Evolutionary conservation across 208 protist genomes (phyloP), one percentile per base, ranked within the genome.

Genomic region (Leishmania mexicana): DNA sequence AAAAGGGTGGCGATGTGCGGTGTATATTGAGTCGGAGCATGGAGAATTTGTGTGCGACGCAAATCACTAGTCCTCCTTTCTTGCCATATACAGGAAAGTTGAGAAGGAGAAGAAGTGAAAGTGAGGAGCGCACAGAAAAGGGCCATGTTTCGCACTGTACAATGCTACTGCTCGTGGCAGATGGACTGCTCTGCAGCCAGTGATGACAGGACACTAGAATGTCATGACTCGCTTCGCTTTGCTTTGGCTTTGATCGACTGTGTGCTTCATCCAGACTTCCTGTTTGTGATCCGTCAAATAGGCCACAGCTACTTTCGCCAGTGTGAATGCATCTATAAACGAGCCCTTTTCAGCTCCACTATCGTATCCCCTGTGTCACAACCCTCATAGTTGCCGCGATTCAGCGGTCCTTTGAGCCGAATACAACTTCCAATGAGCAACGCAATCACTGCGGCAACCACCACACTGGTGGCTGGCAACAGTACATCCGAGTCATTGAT

Each of bases 401-500:
- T 38, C 35, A 49, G 21, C 8, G 51, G 35, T 24, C 62, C 19
- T n/a, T 62, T 21, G 19, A 53, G 38, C 7, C 71, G 21, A 38
- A 70, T 70, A 82, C 77, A 79, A 10, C 11, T 35, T 68, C 78
- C 82, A 13, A 89, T 60, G 10, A 78, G 47, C 21, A 81, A 54
- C 1, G 83, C 77, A 40, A 81, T 38, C 21, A 64, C 19, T 65
- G 51, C 65, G 5, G 86, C 86, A 11, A 78, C n/a, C 28, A 78
- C 54, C 6, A 89, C 8, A 70, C 86, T 89, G 6, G 68, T 42
- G n/a, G 86, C 58, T 11, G 86, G 86, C 42, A 84, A 81, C 5
- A 89, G 49, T 10, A 87, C 19, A 45, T 89, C 86, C 7, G 60
- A 49, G 75, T 87, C 83, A n/a, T 35, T 81, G 24, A 83, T 49